A percentile compares a stretch with the other conserved stretches of the same genome.
Evolutionary conservation across 2,329 filamentous ascomycete species (phyloP).

Genomic region (Fusarium denticulatum): DNA sequence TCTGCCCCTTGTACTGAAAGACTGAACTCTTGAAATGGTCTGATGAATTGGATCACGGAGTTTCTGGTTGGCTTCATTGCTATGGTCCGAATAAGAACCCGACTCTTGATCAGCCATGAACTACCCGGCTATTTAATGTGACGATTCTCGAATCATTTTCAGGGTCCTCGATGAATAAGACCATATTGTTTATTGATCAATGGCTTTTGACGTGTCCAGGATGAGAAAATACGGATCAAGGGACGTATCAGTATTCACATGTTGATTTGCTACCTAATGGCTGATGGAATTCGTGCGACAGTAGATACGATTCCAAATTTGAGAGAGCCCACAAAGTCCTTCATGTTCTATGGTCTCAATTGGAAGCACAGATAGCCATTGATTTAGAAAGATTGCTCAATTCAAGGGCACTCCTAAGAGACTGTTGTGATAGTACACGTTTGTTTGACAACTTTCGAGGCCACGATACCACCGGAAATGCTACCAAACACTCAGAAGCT

Average conservation of each 20-base stretch:
- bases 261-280: not conserved
- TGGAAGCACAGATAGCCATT: not conserved
- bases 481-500: not conserved
- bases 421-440: not conserved
- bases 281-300: not conserved
- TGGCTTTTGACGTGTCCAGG: constrained; percentile 3
- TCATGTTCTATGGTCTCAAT: not conserved
- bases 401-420: not conserved
- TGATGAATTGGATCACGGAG: constrained; percentile 28
- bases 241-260: constrained; percentile 23
- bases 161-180: constrained; percentile 44
- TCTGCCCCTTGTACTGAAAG: not conserved
- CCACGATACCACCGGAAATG: constrained; percentile 9
- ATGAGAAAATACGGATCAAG: not conserved
- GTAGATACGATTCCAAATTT: not conserved
- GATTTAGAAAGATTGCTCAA: not conserved
- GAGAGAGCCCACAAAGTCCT: not conserved
- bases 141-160: constrained; percentile 39
- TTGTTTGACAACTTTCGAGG: not conserved
- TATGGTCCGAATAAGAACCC: constrained; percentile 43
- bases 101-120: constrained; percentile 28
- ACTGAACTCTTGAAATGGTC: constrained; percentile 29
- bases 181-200: constrained; percentile 39
- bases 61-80: constrained; percentile 23
- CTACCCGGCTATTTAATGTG: constrained; percentile 22